Percentiles rank a stretch among this genome's conserved stretches.
These are phyloP conservation scores for Psilocybe sp. DNA, from an alignment of 768 basidiomycete species.

Conservation along the genomic window DNA sequence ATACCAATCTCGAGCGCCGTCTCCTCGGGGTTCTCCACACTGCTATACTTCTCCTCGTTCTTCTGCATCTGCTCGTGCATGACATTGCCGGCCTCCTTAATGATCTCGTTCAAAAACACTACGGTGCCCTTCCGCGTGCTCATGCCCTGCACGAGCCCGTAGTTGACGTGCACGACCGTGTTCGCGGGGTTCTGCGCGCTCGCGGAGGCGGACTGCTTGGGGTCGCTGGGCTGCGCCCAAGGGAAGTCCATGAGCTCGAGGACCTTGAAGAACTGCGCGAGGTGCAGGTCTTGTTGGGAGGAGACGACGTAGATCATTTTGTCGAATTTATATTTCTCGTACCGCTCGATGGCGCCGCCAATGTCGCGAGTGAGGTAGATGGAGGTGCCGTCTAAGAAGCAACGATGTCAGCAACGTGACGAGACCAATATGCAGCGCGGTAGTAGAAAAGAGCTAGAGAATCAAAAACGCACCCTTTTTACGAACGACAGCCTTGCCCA, in stretches of 20 bases:
- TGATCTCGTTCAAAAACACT: conserved; percentile 92
- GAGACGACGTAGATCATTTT: conserved; percentile 94
- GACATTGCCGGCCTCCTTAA: conserved; percentile 78
- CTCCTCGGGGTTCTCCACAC: conserved; percentile 82
- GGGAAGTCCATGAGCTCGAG: conserved; percentile 86
- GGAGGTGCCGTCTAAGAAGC: conserved; percentile 77
- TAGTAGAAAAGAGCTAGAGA: too few relatives aligned
- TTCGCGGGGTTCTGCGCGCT: too few relatives aligned
- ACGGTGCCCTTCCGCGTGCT: conserved; percentile 91
- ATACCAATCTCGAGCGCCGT: conserved; percentile 86
- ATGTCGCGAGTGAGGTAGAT: conserved; percentile 97
- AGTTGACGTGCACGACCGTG: conserved; percentile 81
- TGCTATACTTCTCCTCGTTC: conserved; percentile 89
- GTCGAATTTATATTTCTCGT: conserved; percentile 82
- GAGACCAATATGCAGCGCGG: too few relatives aligned
- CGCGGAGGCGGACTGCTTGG: too few relatives aligned
- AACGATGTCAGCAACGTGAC: too few relatives aligned
- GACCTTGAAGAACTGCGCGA: conserved; percentile 91
- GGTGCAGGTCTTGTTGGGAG: conserved; percentile 83
- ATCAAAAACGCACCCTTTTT: conserved; percentile 71
- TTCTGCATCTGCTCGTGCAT: conserved; percentile 98
- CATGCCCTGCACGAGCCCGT: conserved; percentile 93
- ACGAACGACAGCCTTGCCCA: conserved; percentile 86
- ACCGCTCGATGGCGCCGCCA: conserved; percentile 88
- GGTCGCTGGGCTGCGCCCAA: conserved; percentile 59